Conservation (phyloP, 176 grass and related monocot species). For the Raddia guianensis region DNA sequence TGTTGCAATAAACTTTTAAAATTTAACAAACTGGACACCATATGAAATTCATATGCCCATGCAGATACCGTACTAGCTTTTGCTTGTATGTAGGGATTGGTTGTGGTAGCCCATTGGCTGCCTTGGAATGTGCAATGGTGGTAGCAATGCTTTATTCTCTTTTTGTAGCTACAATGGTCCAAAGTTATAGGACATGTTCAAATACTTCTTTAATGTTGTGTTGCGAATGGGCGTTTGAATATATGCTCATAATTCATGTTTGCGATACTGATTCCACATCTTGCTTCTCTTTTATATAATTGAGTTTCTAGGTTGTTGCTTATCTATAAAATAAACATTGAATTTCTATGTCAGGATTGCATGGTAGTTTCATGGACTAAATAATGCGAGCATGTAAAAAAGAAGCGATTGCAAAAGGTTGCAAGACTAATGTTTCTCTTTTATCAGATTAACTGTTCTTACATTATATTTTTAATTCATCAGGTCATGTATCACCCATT, state of each 20-base stretch:
- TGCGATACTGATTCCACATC: not conserved
- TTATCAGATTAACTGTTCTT: not conserved
- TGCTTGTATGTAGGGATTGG: not conserved
- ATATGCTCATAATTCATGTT: not conserved
- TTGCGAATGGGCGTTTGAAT: not conserved
- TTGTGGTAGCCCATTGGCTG: not conserved
- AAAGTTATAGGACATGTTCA: not conserved
- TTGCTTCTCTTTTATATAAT: not conserved
- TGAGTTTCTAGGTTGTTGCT: not conserved
- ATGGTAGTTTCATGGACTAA: not conserved
- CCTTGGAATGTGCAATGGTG: not conserved
- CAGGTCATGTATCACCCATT: constrained; percentile 78
- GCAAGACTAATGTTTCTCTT: not conserved
- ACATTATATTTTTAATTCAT: constrained; percentile 30
- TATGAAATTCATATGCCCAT: not conserved
- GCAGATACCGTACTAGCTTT: not conserved
- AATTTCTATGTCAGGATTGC: not conserved
- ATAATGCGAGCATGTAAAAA: not conserved
- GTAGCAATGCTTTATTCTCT: not conserved
- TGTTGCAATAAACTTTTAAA: not conserved
- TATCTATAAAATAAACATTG: not conserved
- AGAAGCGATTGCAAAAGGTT: constrained; percentile 10
- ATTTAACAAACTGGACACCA: not conserved
- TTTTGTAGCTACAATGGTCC: not conserved
- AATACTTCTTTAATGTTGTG: too few species aligned